phyloP scores from a whole-genome alignment of 192 early-diverging fungal genomes.

The Phlyctochytrium planicorne region DNA sequence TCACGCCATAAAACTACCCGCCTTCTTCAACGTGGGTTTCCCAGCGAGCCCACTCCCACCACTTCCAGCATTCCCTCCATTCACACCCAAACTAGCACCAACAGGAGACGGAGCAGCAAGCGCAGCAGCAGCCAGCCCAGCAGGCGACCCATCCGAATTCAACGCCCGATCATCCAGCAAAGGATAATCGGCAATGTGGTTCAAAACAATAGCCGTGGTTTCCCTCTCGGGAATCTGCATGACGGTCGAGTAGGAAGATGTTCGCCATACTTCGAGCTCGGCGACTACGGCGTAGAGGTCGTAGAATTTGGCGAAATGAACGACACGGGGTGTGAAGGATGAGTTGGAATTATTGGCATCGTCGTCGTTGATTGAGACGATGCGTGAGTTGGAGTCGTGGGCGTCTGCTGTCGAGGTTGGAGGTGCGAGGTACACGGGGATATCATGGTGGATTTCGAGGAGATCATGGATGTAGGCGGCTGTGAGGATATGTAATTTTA shows the following conservation, averaged over 20 bases:
- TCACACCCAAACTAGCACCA: no score
- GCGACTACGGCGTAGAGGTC: slow-evolving; percentile 47
- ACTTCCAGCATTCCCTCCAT: no score
- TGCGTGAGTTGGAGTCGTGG: neutral
- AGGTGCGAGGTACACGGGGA: slow-evolving; percentile 28
- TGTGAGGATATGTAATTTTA: slow-evolving; percentile 20
- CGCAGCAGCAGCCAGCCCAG: neutral
- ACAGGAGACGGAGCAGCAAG: neutral
- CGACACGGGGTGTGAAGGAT: slow-evolving; percentile 5
- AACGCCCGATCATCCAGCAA: slow-evolving; percentile 24
- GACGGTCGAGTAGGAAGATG: slow-evolving; percentile 31
- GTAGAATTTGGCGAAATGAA: slow-evolving; percentile 56
- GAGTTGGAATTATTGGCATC: neutral
- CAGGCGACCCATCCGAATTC: slow-evolving; percentile 11
- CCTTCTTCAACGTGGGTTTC: no score
- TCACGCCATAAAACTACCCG: no score
- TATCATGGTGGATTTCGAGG: slow-evolving; percentile 45
- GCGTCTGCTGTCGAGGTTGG: neutral
- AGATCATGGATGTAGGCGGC: slow-evolving; percentile 54
- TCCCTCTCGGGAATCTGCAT: slow-evolving; percentile 22
- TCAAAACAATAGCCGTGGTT: slow-evolving; percentile 34
- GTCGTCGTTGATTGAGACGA: slow-evolving; percentile 14
- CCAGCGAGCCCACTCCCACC: no score
- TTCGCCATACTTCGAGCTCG: slow-evolving; percentile 51
- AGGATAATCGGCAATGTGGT: slow-evolving; percentile 42